Evolutionary conservation across 2,329 filamentous ascomycete species (phyloP).

Genomic region (Fusarium tjaetaba): DNA sequence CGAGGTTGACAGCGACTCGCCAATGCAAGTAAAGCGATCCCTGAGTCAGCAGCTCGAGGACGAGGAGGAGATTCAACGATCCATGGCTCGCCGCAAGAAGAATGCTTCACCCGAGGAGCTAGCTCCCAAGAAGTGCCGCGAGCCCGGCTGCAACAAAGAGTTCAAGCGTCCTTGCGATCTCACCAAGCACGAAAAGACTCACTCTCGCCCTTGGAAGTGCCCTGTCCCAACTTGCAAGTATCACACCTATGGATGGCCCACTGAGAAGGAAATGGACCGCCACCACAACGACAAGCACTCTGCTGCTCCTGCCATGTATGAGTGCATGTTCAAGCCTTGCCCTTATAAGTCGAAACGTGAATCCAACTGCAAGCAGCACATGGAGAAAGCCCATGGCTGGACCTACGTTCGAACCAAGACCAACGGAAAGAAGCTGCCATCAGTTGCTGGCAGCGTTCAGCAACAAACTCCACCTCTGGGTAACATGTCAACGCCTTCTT

Average conservation of each 20-base stretch:
- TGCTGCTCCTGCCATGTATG: conserved; percentile 78
- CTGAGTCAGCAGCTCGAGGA: conserved; percentile 76
- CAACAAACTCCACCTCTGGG: conserved; percentile 68
- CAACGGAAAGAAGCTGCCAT: conserved; percentile 74
- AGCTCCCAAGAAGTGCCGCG: conserved; percentile 79
- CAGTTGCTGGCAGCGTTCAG: conserved; percentile 58
- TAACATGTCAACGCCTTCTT: conserved; percentile 70
- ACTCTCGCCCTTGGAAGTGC: conserved; percentile 97
- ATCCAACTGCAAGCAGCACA: conserved; percentile 98
- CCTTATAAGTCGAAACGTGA: conserved; percentile 95
- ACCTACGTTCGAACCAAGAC: conserved; percentile 92
- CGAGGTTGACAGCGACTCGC: conserved; percentile 62
- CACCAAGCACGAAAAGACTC: conserved; percentile 98
- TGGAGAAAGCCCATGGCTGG: conserved; percentile 96
- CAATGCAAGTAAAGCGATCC: conserved; percentile 71
- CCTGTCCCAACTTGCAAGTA: conserved; percentile 86
- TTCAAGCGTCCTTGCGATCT: conserved; percentile 98
- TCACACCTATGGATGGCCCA: conserved; percentile 89
- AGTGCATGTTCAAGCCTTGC: conserved; percentile 85
- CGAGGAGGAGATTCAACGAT: conserved; percentile 84
- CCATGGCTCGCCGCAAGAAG: conserved; percentile 96
- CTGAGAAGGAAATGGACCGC: conserved; percentile 95
- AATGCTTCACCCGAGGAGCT: conserved; percentile 87
- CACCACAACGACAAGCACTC: conserved; percentile 98
- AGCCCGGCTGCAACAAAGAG: conserved; percentile 83